Percentiles rank a stretch among this genome's conserved stretches.
phyloP scores from a whole-genome alignment of 805 yeast genomes.

The Kazachstania kunashirensis region DNA sequence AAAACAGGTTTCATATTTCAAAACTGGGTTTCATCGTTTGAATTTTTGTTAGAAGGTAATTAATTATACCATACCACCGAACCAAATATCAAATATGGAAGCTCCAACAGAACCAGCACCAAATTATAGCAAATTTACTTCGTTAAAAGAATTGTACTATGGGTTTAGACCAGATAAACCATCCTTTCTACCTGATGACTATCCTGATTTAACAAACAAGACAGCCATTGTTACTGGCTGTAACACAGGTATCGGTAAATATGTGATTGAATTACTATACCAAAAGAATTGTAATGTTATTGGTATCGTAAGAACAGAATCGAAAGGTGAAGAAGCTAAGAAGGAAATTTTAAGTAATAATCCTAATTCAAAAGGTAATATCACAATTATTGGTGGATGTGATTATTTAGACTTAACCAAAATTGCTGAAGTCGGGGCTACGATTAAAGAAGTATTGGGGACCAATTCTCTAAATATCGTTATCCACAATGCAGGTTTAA shows the following conservation, averaged over 20 bases:
- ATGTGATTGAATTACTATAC: conserved; percentile 20
- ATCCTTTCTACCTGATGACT: conserved; percentile 23
- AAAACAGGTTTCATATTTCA: too few species aligned
- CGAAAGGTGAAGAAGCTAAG: conserved; percentile 29
- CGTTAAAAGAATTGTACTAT: conserved; percentile 13
- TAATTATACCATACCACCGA: too few species aligned
- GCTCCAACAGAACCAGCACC: conserved; percentile 19
- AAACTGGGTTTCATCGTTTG: too few species aligned
- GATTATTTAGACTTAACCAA: conserved; percentile 34
- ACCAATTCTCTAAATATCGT: conserved; percentile 24
- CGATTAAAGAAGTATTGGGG: conserved; percentile 11
- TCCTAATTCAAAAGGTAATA: conserved; percentile 20
- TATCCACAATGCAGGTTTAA: conserved; percentile 33
- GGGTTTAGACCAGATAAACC: conserved; percentile 25
- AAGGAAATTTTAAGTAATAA: conserved; percentile 19
- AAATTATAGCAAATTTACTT: conserved; percentile 7
- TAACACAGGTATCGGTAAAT: conserved; percentile 32
- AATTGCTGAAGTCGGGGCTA: conserved; percentile 25
- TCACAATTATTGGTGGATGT: conserved; percentile 20
- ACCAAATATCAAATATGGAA: background rate
- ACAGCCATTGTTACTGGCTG: conserved; percentile 35
- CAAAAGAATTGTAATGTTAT: conserved; percentile 30
- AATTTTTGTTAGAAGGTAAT: too few species aligned
- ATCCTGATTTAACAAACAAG: conserved; percentile 32
- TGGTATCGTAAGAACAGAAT: conserved; percentile 28